A percentile compares a stretch with the other conserved stretches of the same genome.
Conservation (phyloP, 805 yeast genomes). For the Candida nonsorbophila region DNA sequence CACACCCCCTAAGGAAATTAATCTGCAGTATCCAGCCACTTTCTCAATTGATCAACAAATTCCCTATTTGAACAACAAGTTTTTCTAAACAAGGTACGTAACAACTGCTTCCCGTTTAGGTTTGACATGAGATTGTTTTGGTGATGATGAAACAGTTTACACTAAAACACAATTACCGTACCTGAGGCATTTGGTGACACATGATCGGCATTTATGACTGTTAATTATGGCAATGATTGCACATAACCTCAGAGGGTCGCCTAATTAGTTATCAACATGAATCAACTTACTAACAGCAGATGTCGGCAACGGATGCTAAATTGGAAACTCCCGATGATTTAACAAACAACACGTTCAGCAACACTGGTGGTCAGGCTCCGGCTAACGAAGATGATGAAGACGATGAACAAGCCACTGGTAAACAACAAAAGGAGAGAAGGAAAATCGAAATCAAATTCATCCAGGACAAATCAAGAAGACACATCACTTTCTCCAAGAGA, state of each 20-base stretch:
- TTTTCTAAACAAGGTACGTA: no score
- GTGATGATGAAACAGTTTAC: background rate
- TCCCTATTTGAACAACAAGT: no score
- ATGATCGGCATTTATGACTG: no score
- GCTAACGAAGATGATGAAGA: conserved; percentile 50
- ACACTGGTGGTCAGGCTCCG: conserved; percentile 16
- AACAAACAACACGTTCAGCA: conserved; percentile 17
- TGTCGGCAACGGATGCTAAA: conserved; percentile 39
- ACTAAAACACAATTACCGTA: no score
- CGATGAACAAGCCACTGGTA: conserved; percentile 42
- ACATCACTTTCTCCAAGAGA: conserved; percentile 95
- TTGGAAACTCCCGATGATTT: conserved; percentile 20
- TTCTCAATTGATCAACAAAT: no score
- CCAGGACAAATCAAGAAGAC: conserved; percentile 96
- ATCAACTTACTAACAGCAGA: conserved; percentile 7
- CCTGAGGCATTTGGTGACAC: no score
- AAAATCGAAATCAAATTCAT: conserved; percentile 96
- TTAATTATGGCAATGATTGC: conserved; percentile 21
- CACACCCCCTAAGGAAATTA: no score
- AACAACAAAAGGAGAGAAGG: conserved; percentile 58
- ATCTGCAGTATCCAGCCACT: no score
- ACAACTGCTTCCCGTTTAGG: no score
- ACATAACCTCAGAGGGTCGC: conserved; percentile 10
- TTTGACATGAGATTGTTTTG: no score
- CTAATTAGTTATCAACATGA: background rate